Evolutionary conservation across 2,329 filamentous ascomycete genomes (phyloP).

Genomic region (Ophiocordyceps sinensis): DNA sequence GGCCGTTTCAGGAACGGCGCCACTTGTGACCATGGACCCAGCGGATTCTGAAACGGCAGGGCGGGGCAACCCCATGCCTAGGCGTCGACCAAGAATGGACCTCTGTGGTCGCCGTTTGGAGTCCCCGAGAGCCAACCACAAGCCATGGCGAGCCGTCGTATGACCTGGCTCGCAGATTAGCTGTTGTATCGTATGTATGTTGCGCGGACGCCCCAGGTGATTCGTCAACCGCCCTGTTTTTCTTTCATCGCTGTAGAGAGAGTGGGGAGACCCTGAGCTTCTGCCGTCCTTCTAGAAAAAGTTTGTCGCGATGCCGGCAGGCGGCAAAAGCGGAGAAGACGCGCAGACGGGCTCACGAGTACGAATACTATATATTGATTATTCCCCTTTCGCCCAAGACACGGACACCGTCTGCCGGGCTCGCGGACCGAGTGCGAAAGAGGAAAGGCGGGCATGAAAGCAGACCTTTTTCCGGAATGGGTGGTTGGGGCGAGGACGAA

Average conservation of each 20-base stretch:
- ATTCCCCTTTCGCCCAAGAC: no score
- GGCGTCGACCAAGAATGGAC: background rate
- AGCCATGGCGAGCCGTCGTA: constrained; percentile 4
- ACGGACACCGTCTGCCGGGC: background rate
- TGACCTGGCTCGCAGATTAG: constrained; percentile 3
- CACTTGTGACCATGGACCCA: constrained; percentile 12
- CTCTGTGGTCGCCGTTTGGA: constrained; percentile 4
- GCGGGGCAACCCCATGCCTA: background rate
- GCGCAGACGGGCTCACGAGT: background rate
- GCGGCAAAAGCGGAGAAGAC: background rate
- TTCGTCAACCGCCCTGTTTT: background rate
- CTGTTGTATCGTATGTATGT: no score
- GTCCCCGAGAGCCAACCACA: constrained; percentile 6
- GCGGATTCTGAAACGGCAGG: constrained; percentile 13
- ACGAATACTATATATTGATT: no score
- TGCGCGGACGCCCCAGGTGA: constrained; percentile 1
- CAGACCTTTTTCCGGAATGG: no score
- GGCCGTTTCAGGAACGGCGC: constrained; percentile 15
- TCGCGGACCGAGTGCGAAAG: background rate
- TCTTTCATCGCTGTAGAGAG: background rate
- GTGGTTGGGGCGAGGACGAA: no score
- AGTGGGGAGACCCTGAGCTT: constrained; percentile 6
- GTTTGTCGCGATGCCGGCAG: background rate
- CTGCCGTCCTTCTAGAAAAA: constrained; percentile 18
- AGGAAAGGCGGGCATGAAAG: background rate